Conservation (phyloP, 495 filamentous ascomycete species). For the Neurospora sp. region DNA sequence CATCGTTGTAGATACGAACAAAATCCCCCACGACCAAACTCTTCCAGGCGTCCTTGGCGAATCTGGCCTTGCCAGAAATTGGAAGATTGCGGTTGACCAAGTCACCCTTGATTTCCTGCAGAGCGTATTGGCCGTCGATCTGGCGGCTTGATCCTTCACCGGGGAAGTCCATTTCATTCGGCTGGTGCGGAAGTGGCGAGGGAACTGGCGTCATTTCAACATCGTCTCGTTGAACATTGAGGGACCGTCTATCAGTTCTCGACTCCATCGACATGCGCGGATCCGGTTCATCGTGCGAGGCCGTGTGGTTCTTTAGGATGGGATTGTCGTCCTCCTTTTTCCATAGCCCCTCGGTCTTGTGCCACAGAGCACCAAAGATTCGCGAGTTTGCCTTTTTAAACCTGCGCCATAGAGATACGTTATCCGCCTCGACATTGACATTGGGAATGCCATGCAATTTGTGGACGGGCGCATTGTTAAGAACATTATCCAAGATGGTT, state of each 20-base stretch:
- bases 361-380: slow-evolving; percentile 48
- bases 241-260: slow-evolving; percentile 49
- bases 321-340: slow-evolving; percentile 31
- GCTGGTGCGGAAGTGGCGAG: slow-evolving; percentile 53
- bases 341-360: slow-evolving; percentile 24
- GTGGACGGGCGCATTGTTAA: slow-evolving; percentile 96
- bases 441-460: slow-evolving; percentile 81
- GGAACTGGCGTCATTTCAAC: slow-evolving; percentile 96
- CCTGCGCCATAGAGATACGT: slow-evolving; percentile 74
- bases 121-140: slow-evolving; percentile 32
- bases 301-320: slow-evolving; percentile 22
- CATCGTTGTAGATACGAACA: slow-evolving; percentile 91
- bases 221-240: slow-evolving; percentile 42
- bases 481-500: slow-evolving; percentile 81
- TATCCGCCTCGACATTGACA: slow-evolving; percentile 83
- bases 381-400: slow-evolving; percentile 84
- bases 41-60: slow-evolving; percentile 93
- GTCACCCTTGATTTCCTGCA: slow-evolving; percentile 31
- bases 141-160: slow-evolving; percentile 9
- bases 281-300: slow-evolving; percentile 31
- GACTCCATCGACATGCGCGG: slow-evolving; percentile 60
- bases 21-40: slow-evolving; percentile 93
- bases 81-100: slow-evolving; percentile 37
- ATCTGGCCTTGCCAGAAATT: slow-evolving; percentile 48
- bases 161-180: slow-evolving; percentile 14